phyloP scores from a whole-genome alignment of 2,329 filamentous ascomycete species.

The Didymella arachidicola region DNA sequence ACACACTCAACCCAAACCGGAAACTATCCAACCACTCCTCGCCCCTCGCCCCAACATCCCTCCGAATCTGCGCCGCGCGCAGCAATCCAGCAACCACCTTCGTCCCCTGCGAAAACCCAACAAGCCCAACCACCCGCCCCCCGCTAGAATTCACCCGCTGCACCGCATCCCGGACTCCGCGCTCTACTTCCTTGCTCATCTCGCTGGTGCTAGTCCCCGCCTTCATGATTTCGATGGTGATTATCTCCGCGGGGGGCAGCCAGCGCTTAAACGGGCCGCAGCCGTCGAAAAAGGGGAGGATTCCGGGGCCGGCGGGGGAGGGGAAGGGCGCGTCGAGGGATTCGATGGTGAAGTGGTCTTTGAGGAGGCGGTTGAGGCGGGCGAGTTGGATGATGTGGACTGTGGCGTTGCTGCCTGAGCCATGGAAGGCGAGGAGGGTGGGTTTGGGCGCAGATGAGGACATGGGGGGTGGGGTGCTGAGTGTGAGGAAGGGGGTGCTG shows the following conservation, averaged over 20 bases:
- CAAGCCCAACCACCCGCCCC: slow-evolving; percentile 38
- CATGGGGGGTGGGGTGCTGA: slow-evolving; percentile 8
- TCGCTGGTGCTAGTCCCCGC: slow-evolving; percentile 17
- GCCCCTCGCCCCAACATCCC: slow-evolving; percentile 14
- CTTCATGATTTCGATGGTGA: slow-evolving; percentile 30
- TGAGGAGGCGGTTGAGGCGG: slow-evolving; percentile 36
- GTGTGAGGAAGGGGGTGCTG: slow-evolving; percentile 6
- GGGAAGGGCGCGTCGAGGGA: slow-evolving; percentile 42
- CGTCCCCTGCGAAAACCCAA: slow-evolving; percentile 48
- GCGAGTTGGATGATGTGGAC: slow-evolving; percentile 47
- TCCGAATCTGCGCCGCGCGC: slow-evolving; percentile 33
- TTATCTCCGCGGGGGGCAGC: slow-evolving; percentile 33
- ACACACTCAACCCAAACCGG: slow-evolving; percentile 36
- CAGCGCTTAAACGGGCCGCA: slow-evolving; percentile 48
- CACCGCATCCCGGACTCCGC: slow-evolving; percentile 30
- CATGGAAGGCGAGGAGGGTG: slow-evolving; percentile 48
- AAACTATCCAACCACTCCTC: slow-evolving; percentile 28
- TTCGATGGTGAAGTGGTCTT: slow-evolving; percentile 37
- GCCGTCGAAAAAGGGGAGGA: slow-evolving; percentile 51
- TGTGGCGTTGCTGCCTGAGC: slow-evolving; percentile 45
- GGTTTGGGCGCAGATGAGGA: slow-evolving; percentile 30
- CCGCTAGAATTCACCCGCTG: slow-evolving; percentile 23
- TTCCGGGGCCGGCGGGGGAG: slow-evolving; percentile 44
- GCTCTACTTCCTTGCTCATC: slow-evolving; percentile 35
- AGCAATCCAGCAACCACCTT: slow-evolving; percentile 45